Evolutionary conservation across 306 rosid genomes (phyloP), one percentile per base, ranked within the genome.

Genomic region (Lupinus albus): DNA sequence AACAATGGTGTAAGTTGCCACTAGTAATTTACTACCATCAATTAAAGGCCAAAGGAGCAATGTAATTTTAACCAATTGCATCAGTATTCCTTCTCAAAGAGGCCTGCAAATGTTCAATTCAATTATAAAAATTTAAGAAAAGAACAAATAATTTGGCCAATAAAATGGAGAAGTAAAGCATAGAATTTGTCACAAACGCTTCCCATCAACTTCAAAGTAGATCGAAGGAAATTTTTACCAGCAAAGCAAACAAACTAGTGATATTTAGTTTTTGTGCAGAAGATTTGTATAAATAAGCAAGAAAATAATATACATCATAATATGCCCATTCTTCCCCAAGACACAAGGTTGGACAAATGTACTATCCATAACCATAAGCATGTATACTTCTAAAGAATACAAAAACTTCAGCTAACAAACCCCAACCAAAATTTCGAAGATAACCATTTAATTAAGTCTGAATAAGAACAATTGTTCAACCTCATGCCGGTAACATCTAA

Each of bases 291-390:
- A 20, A 28, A 35, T 41, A 53, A 13, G 8, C 45, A 70, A 48
- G 57, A 8, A 62, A 12, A 62, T 4, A 61, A 11, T 64, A 42
- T 21, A 30, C 21, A 68, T 61, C 18, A 65, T 57, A 62, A 48
- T 78, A 73, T 64, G 64, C 55, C 72, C 54, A 64, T 38, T 52
- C 73, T 72, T 60, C 20, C 38, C n/a, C n/a, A 70, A 60, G 39
- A 74, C 53, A 77, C 82, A 73, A 32, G 16, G 57, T 20, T 64
- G 42, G 53, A 69, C 76, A 78, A 66, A 71, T 53, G 51, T 53
- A 71, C 41, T 53, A 82, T 41, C 49, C 54, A 71, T 21, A 55
- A 67, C 55, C 59, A 71, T 21, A 55, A 67, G 68, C 61, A 76
- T 56, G 72, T 77, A 32, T 64, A 70, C 65, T 41, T 63, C 72